These are phyloP conservation scores for Takashimella tepidaria DNA, from an alignment of 1,284 basidiomycete genomes.

Conservation along the genomic window DNA sequence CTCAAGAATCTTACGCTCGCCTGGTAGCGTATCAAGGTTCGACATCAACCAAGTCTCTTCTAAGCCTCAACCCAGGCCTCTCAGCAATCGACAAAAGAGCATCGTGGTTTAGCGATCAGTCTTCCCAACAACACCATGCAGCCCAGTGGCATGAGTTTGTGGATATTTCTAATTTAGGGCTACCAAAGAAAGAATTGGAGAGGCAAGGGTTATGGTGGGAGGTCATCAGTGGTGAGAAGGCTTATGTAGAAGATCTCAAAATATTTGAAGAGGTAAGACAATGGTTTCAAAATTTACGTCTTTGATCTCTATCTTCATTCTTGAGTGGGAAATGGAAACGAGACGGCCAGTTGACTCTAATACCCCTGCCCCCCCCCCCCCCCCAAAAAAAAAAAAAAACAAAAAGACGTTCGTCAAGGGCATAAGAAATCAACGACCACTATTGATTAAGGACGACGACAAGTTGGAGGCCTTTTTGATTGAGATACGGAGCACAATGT, in stretches of 20 bases:
- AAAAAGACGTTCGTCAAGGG: conserved; percentile 70
- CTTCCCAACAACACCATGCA: neutral
- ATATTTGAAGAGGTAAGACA: conserved; percentile 58
- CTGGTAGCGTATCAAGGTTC: conserved; percentile 31
- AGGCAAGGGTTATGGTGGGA: conserved; percentile 78
- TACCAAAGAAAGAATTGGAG: conserved; percentile 66
- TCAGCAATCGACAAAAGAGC: neutral
- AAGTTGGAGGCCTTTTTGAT: conserved; percentile 58
- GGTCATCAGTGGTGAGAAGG: conserved; percentile 70
- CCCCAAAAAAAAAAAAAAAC: too few relatives aligned
- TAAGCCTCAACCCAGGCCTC: conserved; percentile 5
- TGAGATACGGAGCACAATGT: conserved; percentile 70
- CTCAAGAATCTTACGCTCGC: conserved; percentile 26
- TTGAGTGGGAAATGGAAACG: too few relatives aligned
- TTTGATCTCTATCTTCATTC: too few relatives aligned
- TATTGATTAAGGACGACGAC: conserved; percentile 54
- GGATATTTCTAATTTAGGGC: conserved; percentile 59
- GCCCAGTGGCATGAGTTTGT: conserved; percentile 70
- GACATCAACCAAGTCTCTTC: conserved; percentile 4
- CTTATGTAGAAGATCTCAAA: conserved; percentile 69
- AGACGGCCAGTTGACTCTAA: too few relatives aligned
- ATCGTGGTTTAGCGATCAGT: conserved; percentile 1
- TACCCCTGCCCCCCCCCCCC: too few relatives aligned
- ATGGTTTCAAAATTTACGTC: too few relatives aligned
- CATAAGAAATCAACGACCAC: conserved; percentile 54